Evolutionary conservation across 805 yeast genomes (phyloP).

Genomic region (Ogataea nitratoaversa): DNA sequence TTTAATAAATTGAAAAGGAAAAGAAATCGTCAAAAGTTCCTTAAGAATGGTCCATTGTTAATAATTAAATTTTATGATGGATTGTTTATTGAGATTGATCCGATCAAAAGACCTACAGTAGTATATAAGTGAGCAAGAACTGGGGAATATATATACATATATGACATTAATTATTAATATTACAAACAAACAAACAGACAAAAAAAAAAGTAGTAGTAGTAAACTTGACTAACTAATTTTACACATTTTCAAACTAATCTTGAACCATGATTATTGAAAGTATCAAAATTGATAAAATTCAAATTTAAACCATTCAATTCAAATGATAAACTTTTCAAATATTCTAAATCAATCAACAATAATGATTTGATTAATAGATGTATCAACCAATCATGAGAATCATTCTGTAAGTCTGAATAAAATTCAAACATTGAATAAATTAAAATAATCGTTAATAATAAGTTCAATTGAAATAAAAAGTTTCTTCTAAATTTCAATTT

Average conservation of each 20-base stretch:
- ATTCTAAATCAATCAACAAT: conserved; percentile 21
- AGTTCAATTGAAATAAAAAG: conserved; percentile 9
- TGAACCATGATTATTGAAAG: background rate
- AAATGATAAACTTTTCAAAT: conserved; percentile 16
- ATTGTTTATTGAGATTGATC: conserved; percentile 37
- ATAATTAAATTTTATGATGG: conserved; percentile 36
- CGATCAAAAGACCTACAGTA: conserved; percentile 27
- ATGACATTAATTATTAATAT: no score
- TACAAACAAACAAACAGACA: background rate
- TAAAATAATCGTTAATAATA: conserved; percentile 8
- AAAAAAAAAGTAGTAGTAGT: no score
- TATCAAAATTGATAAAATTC: conserved; percentile 4
- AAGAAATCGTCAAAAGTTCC: conserved; percentile 17
- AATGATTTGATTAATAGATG: conserved; percentile 13
- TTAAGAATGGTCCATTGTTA: conserved; percentile 34
- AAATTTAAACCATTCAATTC: conserved; percentile 19
- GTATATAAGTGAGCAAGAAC: background rate
- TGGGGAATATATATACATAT: no score
- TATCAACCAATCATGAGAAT: conserved; percentile 8
- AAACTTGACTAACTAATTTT: no score
- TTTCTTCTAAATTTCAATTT: conserved; percentile 18
- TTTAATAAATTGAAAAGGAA: conserved; percentile 8
- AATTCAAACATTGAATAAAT: conserved; percentile 16
- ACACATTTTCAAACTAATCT: background rate
- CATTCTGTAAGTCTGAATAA: conserved; percentile 13